Evolutionary conservation across 2,329 filamentous ascomycete species (phyloP).

Genomic region (Aphanocladium album): DNA sequence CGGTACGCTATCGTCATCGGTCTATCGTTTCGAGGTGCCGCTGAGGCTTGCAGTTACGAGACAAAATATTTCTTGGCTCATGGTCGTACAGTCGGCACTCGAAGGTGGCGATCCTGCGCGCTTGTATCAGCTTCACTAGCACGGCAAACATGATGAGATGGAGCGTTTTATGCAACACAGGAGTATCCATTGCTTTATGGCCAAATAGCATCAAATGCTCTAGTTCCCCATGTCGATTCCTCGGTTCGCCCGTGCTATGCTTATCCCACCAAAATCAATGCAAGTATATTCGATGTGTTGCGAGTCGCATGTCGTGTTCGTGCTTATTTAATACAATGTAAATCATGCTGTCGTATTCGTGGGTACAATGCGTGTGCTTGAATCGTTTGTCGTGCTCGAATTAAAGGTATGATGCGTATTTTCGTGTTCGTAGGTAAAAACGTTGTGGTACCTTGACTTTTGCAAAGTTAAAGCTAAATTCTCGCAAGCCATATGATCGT

Average conservation of each 20-base stretch:
- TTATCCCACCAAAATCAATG: constrained; percentile 3
- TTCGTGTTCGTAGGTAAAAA: not conserved
- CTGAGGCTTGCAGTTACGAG: not conserved
- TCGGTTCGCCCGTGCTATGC: constrained; percentile 1
- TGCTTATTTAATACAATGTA: not conserved
- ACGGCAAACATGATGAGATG: not conserved
- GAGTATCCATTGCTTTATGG: not conserved
- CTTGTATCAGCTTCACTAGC: not conserved
- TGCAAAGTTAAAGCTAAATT: not conserved
- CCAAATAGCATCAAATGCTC: not conserved
- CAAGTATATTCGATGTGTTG: not conserved
- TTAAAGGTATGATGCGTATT: not conserved
- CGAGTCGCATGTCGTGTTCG: not conserved
- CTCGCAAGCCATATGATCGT: not conserved
- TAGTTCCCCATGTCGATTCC: not conserved
- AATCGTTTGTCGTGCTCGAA: not conserved
- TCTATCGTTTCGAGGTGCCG: not conserved
- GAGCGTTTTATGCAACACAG: not conserved
- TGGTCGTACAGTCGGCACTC: not conserved
- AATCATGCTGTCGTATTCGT: not conserved
- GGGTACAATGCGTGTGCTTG: not conserved
- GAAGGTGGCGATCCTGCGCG: not conserved
- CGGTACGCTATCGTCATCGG: not conserved
- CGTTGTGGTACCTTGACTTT: not conserved
- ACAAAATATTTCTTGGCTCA: not conserved